These are phyloP conservation scores for Rhipidocladum racemiflorum DNA, from an alignment of 176 grass and related monocot genomes.

Conservation along the genomic window DNA sequence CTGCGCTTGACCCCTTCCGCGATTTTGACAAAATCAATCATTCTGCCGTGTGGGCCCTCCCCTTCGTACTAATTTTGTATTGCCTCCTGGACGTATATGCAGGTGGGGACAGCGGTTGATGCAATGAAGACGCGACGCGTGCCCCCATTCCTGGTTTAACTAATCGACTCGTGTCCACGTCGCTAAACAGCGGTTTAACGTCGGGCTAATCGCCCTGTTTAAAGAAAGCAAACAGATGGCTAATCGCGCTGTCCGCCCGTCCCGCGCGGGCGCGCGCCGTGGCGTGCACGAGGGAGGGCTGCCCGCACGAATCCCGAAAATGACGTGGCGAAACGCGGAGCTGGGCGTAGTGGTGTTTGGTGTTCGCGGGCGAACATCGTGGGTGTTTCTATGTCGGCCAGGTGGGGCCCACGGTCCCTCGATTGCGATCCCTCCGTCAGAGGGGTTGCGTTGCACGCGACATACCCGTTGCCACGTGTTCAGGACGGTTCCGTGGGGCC, in stretches of 20 bases:
- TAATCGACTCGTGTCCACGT: conserved; percentile 24
- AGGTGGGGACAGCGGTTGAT: neutral
- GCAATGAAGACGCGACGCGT: conserved; percentile 17
- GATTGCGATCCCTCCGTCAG: too few relatives aligned
- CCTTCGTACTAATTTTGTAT: neutral
- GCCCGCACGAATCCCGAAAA: neutral
- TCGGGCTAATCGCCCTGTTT: neutral
- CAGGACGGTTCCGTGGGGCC: neutral
- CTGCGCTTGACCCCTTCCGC: conserved; percentile 28
- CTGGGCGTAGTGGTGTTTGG: neutral
- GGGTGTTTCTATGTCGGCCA: conserved; percentile 42
- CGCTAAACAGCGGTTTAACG: neutral
- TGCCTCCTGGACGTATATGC: neutral
- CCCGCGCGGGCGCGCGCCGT: neutral
- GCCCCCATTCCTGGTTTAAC: neutral
- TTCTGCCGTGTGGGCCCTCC: conserved; percentile 36
- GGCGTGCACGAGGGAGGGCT: neutral
- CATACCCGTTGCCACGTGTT: conserved; percentile 31
- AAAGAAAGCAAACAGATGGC: neutral
- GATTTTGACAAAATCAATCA: conserved; percentile 17
- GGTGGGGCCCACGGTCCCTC: neutral
- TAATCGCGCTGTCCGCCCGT: neutral
- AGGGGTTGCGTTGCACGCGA: neutral
- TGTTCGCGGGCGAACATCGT: conserved; percentile 18
- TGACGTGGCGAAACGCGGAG: neutral